Percentiles rank a stretch among this genome's conserved stretches.
These are phyloP conservation scores for Phialophora tarda DNA, from an alignment of 2,329 filamentous ascomycete species.

Conservation along the genomic window DNA sequence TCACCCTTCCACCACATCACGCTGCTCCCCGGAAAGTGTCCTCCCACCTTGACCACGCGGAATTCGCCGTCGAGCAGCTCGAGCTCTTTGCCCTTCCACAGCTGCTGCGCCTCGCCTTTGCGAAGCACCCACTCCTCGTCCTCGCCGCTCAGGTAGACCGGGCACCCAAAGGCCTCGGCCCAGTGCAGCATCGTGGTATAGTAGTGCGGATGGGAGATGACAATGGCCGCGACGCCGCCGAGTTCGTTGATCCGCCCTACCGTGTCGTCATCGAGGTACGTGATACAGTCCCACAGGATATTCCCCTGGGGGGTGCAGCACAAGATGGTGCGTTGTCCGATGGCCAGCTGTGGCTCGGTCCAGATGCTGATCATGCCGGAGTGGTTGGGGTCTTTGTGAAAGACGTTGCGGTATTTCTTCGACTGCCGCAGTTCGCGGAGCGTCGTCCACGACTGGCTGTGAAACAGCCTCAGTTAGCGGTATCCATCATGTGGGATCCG, in stretches of 20 bases:
- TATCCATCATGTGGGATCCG: too few species aligned
- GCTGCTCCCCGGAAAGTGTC: conserved; percentile 77
- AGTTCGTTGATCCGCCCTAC: conserved; percentile 60
- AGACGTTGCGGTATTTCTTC: too few species aligned
- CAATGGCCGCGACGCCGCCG: conserved; percentile 73
- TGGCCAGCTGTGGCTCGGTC: too few species aligned
- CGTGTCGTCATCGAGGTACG: conserved; percentile 49
- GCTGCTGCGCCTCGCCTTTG: conserved; percentile 48
- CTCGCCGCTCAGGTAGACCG: conserved; percentile 69
- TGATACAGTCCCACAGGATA: too few species aligned
- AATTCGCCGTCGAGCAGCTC: conserved; percentile 50
- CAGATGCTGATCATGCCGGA: too few species aligned
- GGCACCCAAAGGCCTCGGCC: conserved; percentile 70
- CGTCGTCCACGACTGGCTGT: too few species aligned
- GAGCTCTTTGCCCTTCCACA: conserved; percentile 30
- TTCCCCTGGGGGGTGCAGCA: too few species aligned
- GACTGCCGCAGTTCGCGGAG: too few species aligned
- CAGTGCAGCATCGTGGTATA: conserved; percentile 77
- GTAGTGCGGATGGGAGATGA: conserved; percentile 81
- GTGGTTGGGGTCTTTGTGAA: too few species aligned
- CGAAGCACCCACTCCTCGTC: conserved; percentile 69
- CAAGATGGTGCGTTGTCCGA: too few species aligned
- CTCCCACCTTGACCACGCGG: conserved; percentile 71
- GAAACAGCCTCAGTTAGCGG: too few species aligned
- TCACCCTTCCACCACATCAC: conserved; percentile 61